Percentiles rank a stretch among this genome's conserved stretches.
Conservation (phyloP, 2,329 filamentous ascomycete species). For the Thielaviopsis ethacetica region DNA sequence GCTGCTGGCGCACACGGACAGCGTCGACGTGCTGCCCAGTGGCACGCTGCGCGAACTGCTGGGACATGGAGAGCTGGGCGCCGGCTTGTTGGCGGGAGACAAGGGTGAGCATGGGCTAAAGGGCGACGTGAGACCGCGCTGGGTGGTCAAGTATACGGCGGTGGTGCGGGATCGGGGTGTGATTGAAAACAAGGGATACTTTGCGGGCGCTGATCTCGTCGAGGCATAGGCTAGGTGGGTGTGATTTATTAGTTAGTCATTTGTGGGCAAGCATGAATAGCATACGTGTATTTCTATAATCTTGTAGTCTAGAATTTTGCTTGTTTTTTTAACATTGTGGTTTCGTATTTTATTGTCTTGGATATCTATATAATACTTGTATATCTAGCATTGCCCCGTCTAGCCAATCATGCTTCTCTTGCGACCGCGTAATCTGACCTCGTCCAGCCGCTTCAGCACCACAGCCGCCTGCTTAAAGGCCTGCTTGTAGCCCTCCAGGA, state of each 20-base stretch:
- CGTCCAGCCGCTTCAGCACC: conserved; percentile 70
- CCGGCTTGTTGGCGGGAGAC: conserved; percentile 47
- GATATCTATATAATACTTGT: neutral
- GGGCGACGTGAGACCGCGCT: conserved; percentile 71
- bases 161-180: conserved; percentile 88
- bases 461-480: conserved; percentile 58
- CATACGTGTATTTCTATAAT: neutral
- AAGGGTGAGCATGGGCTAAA: conserved; percentile 40
- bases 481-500: conserved; percentile 58
- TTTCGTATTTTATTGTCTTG: neutral
- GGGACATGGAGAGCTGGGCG: conserved; percentile 53
- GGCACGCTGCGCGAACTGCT: conserved; percentile 76
- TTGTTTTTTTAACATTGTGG: no score
- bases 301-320: no score
- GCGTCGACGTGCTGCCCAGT: conserved; percentile 73
- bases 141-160: conserved; percentile 95
- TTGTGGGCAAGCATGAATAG: neutral
- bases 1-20: conserved; percentile 84
- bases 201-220: conserved; percentile 63
- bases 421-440: conserved; percentile 81
- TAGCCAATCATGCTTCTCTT: conserved; percentile 95
- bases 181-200: conserved; percentile 97
- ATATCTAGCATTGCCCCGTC: neutral
- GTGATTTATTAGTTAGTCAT: no score
- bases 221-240: conserved; percentile 20